Base-by-base conservation (phyloP, 2,329 filamentous ascomycete species). In the Dothiorella sarmentorum region DNA sequence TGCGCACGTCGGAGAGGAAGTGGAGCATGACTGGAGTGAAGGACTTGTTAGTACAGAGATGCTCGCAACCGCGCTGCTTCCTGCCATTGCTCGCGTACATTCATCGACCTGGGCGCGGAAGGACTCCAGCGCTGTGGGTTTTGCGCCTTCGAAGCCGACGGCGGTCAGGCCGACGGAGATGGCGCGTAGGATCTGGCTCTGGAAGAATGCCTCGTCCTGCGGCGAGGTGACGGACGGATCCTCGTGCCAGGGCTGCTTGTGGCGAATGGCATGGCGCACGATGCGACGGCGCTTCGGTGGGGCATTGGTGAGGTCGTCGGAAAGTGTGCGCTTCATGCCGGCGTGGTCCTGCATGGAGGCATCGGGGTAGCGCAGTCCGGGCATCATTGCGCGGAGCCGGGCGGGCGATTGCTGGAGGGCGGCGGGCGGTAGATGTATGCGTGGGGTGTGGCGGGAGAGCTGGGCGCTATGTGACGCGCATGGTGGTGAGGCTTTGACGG, bases 81-180 rank as follows among this genome's bases (percentile, higher is more conserved):
- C n/a, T 58, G 26, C 9, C 6, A 6, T 15, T 7, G 22, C 18
- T 40, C 61, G 63, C 81, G 65, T 82, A 85, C 82, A 86, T 68
- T 84, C 81, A 71, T 86, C 82, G 20, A 80, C 76, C 40, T 80
- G 73, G 58, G 74, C 75, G 56, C 80, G 74, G 61, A 87, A 80
- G 63, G 77, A 76, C 64, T 85, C 81, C 62, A 87, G 66, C 38
- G 82, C 85, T 22, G 78, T 75, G 9, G 82, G 78, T 56, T 78
- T 77, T 22, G 81, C 81, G 58, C 77, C 68, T 29, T 82, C 80
- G 65, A 84, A 86, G 3, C 83, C 84, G 20, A 75, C 75, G 58
- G 77, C 73, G 55, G 71, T 75, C 63, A 84, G 74, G 58, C 78
- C 75, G 53, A 79, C 75, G 22, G 78, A 76, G 62, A 87, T 81